Evolutionary conservation across 1,139 yeast genomes (phyloP).

Genomic region (Kluyveromyces sp.): DNA sequence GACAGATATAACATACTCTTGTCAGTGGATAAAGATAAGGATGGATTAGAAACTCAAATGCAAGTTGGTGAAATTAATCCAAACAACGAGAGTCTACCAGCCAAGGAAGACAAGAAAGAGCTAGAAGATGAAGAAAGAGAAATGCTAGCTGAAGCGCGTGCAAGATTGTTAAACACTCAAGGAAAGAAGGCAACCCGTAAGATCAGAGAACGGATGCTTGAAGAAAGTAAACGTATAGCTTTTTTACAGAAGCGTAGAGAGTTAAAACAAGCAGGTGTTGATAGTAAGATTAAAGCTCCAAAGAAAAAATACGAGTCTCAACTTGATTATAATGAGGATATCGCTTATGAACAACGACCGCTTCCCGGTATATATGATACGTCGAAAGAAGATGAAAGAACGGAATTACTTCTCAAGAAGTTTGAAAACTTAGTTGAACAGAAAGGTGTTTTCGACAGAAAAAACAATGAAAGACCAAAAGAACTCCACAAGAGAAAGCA

Average conservation of each 20-base stretch:
- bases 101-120: slow-evolving; percentile 71
- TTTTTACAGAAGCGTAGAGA: slow-evolving; percentile 77
- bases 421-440: slow-evolving; percentile 43
- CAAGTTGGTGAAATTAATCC: slow-evolving; percentile 54
- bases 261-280: slow-evolving; percentile 77
- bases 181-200: slow-evolving; percentile 94
- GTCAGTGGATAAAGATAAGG: slow-evolving; percentile 41
- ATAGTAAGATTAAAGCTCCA: slow-evolving; percentile 35
- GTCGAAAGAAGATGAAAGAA: slow-evolving; percentile 43
- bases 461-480: slow-evolving; percentile 21
- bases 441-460: slow-evolving; percentile 41
- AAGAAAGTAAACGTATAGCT: slow-evolving; percentile 68
- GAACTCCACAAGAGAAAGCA: slow-evolving; percentile 28
- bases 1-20: slow-evolving; percentile 75
- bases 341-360: slow-evolving; percentile 74
- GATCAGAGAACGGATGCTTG: slow-evolving; percentile 74
- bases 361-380: slow-evolving; percentile 65
- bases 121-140: slow-evolving; percentile 85
- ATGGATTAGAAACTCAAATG: slow-evolving; percentile 29
- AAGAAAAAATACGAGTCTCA: slow-evolving; percentile 51
- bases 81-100: slow-evolving; percentile 74
- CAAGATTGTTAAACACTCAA: slow-evolving; percentile 84
- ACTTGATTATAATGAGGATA: slow-evolving; percentile 76
- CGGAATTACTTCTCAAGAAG: slow-evolving; percentile 33
- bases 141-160: slow-evolving; percentile 89